Conservation (phyloP, 208 protist species). For the Leishmania braziliensis region DNA sequence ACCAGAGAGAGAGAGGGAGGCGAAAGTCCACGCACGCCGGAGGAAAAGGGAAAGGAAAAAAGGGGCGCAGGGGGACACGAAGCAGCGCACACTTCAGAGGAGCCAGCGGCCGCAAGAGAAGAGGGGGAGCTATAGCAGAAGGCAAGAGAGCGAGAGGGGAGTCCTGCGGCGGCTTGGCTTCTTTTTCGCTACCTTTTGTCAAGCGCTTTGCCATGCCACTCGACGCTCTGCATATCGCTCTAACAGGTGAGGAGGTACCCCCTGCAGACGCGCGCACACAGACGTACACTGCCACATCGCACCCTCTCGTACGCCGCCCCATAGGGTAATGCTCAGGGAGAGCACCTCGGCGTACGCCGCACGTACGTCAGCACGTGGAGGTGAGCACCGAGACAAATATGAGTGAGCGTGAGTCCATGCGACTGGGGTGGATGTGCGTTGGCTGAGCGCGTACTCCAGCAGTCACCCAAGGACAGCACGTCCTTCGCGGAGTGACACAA, state of each 20-base stretch:
- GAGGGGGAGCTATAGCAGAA: slow-evolving; percentile 1
- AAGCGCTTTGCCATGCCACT: not conserved
- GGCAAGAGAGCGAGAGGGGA: not conserved
- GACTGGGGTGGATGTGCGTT: not conserved
- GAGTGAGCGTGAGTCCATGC: not conserved
- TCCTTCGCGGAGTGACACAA: not conserved
- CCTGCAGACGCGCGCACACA: not conserved
- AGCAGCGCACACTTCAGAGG: not conserved
- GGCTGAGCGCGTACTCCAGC: not conserved
- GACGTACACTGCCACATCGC: not conserved
- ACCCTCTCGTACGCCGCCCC: not conserved
- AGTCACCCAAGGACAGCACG: not conserved
- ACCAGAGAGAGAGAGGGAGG: too few species aligned
- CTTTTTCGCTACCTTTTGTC: not conserved
- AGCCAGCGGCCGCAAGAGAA: not conserved
- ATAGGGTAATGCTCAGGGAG: not conserved
- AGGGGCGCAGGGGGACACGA: not conserved
- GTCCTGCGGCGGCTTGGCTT: too few species aligned
- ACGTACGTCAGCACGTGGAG: not conserved
- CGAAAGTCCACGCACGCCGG: too few species aligned
- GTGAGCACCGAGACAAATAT: not conserved
- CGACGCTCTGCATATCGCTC: not conserved
- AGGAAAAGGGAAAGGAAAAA: too few species aligned
- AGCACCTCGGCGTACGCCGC: not conserved
- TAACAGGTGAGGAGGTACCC: not conserved